A percentile compares a stretch with the other conserved stretches of the same genome.
Evolutionary conservation across 768 basidiomycete genomes (phyloP).

Genomic region (Mycena albidolilacea): DNA sequence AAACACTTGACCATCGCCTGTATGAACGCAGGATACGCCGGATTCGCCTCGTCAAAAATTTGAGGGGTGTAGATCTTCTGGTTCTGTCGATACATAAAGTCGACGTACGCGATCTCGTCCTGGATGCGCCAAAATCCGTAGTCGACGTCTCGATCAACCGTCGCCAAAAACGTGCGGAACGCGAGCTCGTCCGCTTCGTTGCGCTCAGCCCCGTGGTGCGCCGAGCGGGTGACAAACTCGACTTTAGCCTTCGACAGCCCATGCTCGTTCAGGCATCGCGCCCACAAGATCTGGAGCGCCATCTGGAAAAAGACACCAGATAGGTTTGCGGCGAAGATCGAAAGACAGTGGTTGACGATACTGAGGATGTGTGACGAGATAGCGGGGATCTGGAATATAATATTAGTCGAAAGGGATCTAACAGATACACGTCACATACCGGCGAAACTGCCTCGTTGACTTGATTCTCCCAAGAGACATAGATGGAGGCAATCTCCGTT

Average conservation of each 20-base stretch:
- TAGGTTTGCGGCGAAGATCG: slow-evolving; percentile 26
- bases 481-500: slow-evolving; percentile 35
- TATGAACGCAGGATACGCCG: slow-evolving; percentile 36
- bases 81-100: slow-evolving; percentile 33
- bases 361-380: slow-evolving; percentile 33
- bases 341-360: slow-evolving; percentile 32
- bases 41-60: slow-evolving; percentile 33
- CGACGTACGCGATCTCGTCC: slow-evolving; percentile 38
- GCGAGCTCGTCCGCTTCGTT: slow-evolving; percentile 37
- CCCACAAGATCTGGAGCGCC: slow-evolving; percentile 39
- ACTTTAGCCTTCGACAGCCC: slow-evolving; percentile 35
- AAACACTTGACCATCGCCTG: slow-evolving; percentile 33
- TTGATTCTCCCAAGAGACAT: slow-evolving; percentile 40
- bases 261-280: slow-evolving; percentile 32
- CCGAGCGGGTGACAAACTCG: slow-evolving; percentile 30
- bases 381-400: slow-evolving; percentile 21
- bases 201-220: slow-evolving; percentile 17
- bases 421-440: slow-evolving; percentile 30
- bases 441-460: slow-evolving; percentile 40
- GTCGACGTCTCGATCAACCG: slow-evolving; percentile 14
- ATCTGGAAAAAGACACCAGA: slow-evolving; percentile 37
- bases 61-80: slow-evolving; percentile 34
- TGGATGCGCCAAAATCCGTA: slow-evolving; percentile 39
- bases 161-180: slow-evolving; percentile 34
- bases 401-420: neutral